Evolutionary conservation across 148 eudicot species (phyloP), one percentile per base, ranked within the genome.

Genomic region (Bassia scoparia): DNA sequence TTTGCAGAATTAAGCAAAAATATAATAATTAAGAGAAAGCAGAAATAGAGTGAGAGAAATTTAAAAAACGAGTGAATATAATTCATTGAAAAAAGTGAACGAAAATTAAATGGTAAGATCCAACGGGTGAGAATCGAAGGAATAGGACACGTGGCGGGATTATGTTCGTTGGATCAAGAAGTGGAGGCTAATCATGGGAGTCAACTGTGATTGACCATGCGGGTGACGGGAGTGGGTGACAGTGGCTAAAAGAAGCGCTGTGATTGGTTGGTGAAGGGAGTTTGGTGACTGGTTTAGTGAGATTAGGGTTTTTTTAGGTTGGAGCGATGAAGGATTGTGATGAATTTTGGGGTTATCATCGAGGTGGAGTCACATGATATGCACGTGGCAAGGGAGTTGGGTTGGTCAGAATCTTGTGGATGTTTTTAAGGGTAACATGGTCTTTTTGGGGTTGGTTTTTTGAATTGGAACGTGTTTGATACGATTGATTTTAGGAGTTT

Each of bases 61-160:
- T n/a, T 26, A 49, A 18, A 26, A 61, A 59, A 55, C 3, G 73
- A 73, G 71, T 16, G 56, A 30, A n/a, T 50, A 23, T 35, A 17
- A 68, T 67, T 0, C 55, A 74, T 78, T 56, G 52, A 64, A 71
- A 49, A 69, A 37, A 60, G 53, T 37, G 5, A 70, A 34, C 30
- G 43, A 12, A 27, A n/a, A 33, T 69, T 37, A 58, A 66, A 72
- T 0, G 41, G 31, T 20, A 44, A 27, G 67, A 79, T 79, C 81
- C 14, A 23, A 79, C 74, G 78, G 81, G 5, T 37, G 8, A 41
- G 15, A 53, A 16, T 65, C 3, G 27, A 29, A 41, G 58, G 27
- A 21, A 8, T 18, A 21, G 53, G 67, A 65, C 71, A 69, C 74
- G 75, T 79, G 73, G 33, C 5, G 20, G 6, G 35, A 41, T 38